A percentile compares a stretch with the other conserved stretches of the same genome.
Evolutionary conservation across 164 flowering plant species (phyloP).

Genomic region (Hamamelis virginiana): DNA sequence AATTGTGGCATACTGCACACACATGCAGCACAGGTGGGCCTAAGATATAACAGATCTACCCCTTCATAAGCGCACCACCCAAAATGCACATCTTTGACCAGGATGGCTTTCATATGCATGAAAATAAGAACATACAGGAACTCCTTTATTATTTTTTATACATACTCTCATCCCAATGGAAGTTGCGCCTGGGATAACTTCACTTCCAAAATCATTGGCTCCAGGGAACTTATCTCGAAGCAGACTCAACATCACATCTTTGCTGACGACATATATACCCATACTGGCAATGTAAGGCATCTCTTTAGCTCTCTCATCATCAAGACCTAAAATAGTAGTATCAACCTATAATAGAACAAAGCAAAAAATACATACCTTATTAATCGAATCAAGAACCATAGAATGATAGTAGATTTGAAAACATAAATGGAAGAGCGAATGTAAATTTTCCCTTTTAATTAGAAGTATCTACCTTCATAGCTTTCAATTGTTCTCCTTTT

Average conservation of each 20-base stretch:
- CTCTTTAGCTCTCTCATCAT: constrained; percentile 88
- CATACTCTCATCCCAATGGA: constrained; percentile 83
- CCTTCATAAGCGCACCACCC: too few species aligned
- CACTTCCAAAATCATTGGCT: constrained; percentile 98
- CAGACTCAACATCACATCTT: constrained; percentile 79
- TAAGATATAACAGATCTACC: too few species aligned
- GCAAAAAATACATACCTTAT: neutral
- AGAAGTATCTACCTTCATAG: constrained; percentile 56
- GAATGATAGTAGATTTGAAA: neutral
- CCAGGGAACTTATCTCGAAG: constrained; percentile 84
- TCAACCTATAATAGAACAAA: constrained; percentile 49
- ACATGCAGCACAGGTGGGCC: neutral
- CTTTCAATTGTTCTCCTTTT: constrained; percentile 82
- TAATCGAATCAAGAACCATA: neutral
- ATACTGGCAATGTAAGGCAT: constrained; percentile 96
- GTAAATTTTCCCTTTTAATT: neutral
- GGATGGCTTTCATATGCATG: too few species aligned
- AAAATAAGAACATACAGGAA: too few species aligned
- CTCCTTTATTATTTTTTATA: neutral
- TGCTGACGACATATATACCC: constrained; percentile 98
- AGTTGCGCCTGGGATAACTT: constrained; percentile 97
- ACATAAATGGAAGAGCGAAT: neutral
- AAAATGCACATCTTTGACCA: too few species aligned
- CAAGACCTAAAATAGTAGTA: constrained; percentile 83
- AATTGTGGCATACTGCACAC: neutral